Evolutionary conservation across 2,329 filamentous ascomycete species (phyloP).

Genomic region (Sporothrix variecibatus): DNA sequence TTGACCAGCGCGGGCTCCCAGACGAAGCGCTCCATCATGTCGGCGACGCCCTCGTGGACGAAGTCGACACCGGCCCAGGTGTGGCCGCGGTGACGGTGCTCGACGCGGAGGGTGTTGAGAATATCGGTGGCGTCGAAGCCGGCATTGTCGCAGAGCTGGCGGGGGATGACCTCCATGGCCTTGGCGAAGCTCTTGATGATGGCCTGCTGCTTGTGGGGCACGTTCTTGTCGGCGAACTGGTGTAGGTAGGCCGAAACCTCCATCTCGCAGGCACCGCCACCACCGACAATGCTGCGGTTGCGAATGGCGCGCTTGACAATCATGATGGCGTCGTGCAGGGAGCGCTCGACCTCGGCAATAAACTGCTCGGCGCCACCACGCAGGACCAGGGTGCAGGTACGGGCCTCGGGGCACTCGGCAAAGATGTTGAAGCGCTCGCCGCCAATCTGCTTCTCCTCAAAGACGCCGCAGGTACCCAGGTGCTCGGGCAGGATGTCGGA

Average conservation of each 20-base stretch:
- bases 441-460: conserved; percentile 96
- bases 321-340: conserved; percentile 98
- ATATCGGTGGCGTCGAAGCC: conserved; percentile 98
- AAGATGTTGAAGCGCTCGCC: conserved; percentile 99
- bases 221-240: conserved; percentile 86
- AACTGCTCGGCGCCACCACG: conserved; percentile 98
- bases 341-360: conserved; percentile 97
- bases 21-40: conserved; percentile 95
- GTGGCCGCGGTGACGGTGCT: conserved; percentile 92
- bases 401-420: conserved; percentile 89
- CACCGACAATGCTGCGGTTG: conserved; percentile 91
- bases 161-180: conserved; percentile 92
- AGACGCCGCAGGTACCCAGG: conserved; percentile 83
- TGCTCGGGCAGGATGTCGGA: conserved; percentile 89
- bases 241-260: conserved; percentile 93
- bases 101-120: conserved; percentile 90
- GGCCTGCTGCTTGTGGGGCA: conserved; percentile 91
- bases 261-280: conserved; percentile 95
- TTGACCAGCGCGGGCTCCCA: conserved; percentile 98
- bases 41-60: conserved; percentile 81
- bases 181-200: conserved; percentile 98
- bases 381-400: conserved; percentile 94
- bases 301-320: conserved; percentile 98
- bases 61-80: conserved; percentile 98
- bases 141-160: conserved; percentile 97